Evolutionary conservation across 2,329 filamentous ascomycete genomes (phyloP).

Genomic region (Venturia carpophila): DNA sequence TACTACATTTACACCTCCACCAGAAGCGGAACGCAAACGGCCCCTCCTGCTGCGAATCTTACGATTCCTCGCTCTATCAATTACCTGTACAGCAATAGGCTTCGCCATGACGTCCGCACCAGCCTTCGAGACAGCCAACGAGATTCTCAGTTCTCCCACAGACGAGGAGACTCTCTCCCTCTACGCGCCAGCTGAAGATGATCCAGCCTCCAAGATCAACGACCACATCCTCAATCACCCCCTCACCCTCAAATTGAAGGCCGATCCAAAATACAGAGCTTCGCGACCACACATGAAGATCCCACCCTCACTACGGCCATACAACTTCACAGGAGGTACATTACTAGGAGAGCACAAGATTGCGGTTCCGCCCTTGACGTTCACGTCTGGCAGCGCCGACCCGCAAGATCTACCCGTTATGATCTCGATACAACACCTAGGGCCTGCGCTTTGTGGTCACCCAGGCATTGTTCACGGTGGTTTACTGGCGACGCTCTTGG

Average conservation of each 20-base stretch:
- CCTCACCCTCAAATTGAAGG: slow-evolving; percentile 60
- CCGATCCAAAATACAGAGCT: slow-evolving; percentile 59
- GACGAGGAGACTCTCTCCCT: slow-evolving; percentile 66
- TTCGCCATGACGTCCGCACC: slow-evolving; percentile 52
- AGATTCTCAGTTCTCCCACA: slow-evolving; percentile 44
- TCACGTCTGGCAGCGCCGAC: slow-evolving; percentile 48
- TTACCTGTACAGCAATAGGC: slow-evolving; percentile 44
- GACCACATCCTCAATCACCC: slow-evolving; percentile 68
- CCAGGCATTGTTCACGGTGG: slow-evolving; percentile 87
- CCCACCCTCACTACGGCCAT: slow-evolving; percentile 57
- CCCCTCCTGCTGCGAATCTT: slow-evolving; percentile 41
- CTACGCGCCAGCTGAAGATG: slow-evolving; percentile 50
- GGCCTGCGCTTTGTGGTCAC: slow-evolving; percentile 75
- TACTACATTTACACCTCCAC: slow-evolving; percentile 20
- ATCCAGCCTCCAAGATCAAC: slow-evolving; percentile 52
- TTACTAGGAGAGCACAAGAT: slow-evolving; percentile 68
- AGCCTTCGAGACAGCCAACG: slow-evolving; percentile 42
- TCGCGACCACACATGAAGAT: slow-evolving; percentile 83
- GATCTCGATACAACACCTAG: slow-evolving; percentile 69
- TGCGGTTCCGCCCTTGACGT: slow-evolving; percentile 71
- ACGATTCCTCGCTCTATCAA: slow-evolving; percentile 40
- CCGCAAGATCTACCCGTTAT: slow-evolving; percentile 49
- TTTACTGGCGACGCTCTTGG: slow-evolving; percentile 81
- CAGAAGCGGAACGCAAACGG: slow-evolving; percentile 22
- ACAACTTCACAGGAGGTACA: slow-evolving; percentile 76